A percentile compares a stretch with the other conserved stretches of the same genome.
phyloP scores from a whole-genome alignment of 495 filamentous ascomycete genomes.

The Cetradonia linearis region DNA sequence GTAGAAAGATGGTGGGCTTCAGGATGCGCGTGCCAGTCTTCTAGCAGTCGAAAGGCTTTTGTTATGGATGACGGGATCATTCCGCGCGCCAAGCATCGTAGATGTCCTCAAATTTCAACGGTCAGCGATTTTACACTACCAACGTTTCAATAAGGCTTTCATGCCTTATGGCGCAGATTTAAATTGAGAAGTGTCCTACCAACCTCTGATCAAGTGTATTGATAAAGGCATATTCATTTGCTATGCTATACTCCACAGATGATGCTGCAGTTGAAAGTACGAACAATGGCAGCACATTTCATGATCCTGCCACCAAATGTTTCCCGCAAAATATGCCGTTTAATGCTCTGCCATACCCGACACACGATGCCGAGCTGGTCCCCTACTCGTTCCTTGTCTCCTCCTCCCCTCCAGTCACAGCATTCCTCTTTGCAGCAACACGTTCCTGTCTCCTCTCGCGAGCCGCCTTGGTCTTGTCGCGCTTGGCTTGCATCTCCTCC shows the following conservation, averaged over 20 bases:
- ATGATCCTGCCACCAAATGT: conserved; percentile 1
- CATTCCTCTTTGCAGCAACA: conserved; percentile 77
- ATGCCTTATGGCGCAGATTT: not conserved
- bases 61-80: not conserved
- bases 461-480: conserved; percentile 98
- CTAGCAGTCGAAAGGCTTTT: not conserved
- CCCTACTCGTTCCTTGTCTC: conserved; percentile 29
- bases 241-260: conserved; percentile 11
- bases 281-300: not conserved
- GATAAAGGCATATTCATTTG: conserved; percentile 8
- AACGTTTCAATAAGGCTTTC: not conserved
- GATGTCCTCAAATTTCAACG: not conserved
- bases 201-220: conserved; percentile 18
- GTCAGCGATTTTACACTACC: not conserved
- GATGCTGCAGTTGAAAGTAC: not conserved
- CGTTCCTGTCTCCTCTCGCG: conserved; percentile 92
- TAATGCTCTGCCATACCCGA: not conserved
- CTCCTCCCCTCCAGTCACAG: conserved; percentile 68
- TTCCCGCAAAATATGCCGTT: not conserved
- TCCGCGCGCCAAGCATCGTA: not conserved
- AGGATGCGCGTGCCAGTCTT: too few relatives aligned
- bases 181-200: not conserved
- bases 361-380: not conserved
- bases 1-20: not conserved
- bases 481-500: conserved; percentile 99